phyloP scores from a whole-genome alignment of 75 land plant species.

The Cunninghamia lanceolata region DNA sequence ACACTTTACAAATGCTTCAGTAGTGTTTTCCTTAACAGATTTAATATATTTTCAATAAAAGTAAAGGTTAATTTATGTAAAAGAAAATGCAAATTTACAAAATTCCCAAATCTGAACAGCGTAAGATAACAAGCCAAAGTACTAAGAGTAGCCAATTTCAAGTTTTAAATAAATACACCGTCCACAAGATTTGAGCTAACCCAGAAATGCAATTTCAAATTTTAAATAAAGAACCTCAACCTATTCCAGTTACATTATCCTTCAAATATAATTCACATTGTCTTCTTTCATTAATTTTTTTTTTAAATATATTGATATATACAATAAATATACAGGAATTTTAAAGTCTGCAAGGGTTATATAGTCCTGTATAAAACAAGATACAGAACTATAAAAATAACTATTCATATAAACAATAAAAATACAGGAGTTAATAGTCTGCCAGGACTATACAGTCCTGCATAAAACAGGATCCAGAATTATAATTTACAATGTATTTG shows the following conservation, averaged over 20 bases:
- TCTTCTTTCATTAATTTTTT: not conserved
- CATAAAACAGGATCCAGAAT: not conserved
- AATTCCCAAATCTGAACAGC: no score
- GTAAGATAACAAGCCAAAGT: no score
- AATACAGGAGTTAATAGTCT: not conserved
- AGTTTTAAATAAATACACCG: no score
- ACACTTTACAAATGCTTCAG: not conserved
- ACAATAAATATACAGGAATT: not conserved
- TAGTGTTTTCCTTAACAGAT: not conserved
- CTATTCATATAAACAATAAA: not conserved
- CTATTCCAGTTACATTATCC: not conserved
- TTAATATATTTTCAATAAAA: no score
- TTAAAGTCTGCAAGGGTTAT: not conserved
- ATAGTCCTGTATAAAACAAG: not conserved
- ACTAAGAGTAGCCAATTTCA: no score
- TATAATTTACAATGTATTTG: not conserved
- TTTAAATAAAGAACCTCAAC: not conserved
- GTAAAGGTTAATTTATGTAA: no score
- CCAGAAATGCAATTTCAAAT: not conserved
- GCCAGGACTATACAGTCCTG: not conserved
- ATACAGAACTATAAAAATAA: not conserved
- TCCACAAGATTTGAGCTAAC: no score
- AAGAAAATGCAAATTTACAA: no score
- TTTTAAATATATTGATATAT: not conserved
- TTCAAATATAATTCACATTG: no score